Percentiles rank a stretch among this genome's conserved stretches.
Conservation (phyloP, 805 yeast genomes). For the Suhomyces pyralidae region DNA sequence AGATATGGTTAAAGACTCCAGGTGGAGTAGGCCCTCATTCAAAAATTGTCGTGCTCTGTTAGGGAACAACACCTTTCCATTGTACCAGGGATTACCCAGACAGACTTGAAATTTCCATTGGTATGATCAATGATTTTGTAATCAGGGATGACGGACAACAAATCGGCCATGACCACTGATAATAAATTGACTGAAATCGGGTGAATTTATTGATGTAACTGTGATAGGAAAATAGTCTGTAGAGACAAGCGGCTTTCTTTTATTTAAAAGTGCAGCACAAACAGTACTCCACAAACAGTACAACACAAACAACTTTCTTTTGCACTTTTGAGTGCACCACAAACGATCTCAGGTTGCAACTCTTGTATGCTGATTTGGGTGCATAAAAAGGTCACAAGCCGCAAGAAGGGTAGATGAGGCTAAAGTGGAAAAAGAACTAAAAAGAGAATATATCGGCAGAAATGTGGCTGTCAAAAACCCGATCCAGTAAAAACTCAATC, state of each 20-base stretch:
- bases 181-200: neutral
- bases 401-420: too few species aligned
- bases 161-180: neutral
- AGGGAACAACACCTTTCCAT: neutral
- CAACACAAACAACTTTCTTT: neutral
- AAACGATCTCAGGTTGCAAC: neutral
- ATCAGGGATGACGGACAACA: neutral
- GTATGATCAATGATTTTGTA: neutral
- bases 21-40: neutral
- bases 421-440: neutral
- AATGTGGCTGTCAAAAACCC: too few species aligned
- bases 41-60: neutral
- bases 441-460: too few species aligned
- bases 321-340: neutral
- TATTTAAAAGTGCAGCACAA: neutral
- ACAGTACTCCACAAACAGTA: neutral
- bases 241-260: neutral
- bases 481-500: too few species aligned
- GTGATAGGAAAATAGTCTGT: neutral
- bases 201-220: neutral
- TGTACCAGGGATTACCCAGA: neutral
- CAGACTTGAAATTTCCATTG: neutral
- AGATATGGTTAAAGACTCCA: neutral
- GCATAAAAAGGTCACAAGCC: neutral
- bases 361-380: neutral